Percentiles rank a stretch among this genome's conserved stretches.
phyloP scores from a whole-genome alignment of 495 filamentous ascomycete genomes.

The Pseudoneurospora amorphoporcata region DNA sequence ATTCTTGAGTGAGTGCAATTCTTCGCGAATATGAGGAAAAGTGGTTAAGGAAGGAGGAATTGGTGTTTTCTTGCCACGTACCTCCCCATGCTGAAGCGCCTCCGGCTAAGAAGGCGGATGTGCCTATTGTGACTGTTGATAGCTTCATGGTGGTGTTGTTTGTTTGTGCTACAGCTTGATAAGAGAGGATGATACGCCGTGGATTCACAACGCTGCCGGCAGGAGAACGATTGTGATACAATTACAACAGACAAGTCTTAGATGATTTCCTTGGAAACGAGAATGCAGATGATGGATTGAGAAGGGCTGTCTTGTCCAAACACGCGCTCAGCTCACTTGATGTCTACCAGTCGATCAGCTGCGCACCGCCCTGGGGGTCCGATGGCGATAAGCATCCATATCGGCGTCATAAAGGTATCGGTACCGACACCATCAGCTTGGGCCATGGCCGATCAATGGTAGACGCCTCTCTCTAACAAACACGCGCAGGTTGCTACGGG shows the following conservation, averaged over 20 bases:
- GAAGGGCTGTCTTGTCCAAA: neutral
- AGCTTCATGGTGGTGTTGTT: conserved; percentile 14
- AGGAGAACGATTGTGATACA: neutral
- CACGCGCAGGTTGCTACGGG: neutral
- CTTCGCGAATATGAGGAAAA: neutral
- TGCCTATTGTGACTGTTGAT: conserved; percentile 11
- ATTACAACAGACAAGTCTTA: neutral
- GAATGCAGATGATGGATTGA: neutral
- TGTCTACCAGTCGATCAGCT: neutral
- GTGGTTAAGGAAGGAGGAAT: neutral
- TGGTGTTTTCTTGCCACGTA: conserved; percentile 1
- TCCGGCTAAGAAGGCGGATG: conserved; percentile 9
- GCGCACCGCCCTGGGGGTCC: neutral
- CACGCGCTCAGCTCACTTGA: neutral
- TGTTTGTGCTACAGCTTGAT: neutral
- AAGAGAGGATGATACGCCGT: neutral
- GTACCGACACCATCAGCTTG: neutral
- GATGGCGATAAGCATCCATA: neutral
- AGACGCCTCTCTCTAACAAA: neutral
- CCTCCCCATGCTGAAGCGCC: conserved; percentile 21
- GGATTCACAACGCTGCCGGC: neutral
- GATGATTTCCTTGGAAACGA: neutral
- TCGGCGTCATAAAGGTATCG: neutral
- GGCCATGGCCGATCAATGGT: neutral
- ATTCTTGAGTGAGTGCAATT: neutral